Percentiles rank a stretch among this genome's conserved stretches.
Evolutionary conservation across 352 stramenopile genomes (phyloP).

Genomic region (Phytopythium montanum): DNA sequence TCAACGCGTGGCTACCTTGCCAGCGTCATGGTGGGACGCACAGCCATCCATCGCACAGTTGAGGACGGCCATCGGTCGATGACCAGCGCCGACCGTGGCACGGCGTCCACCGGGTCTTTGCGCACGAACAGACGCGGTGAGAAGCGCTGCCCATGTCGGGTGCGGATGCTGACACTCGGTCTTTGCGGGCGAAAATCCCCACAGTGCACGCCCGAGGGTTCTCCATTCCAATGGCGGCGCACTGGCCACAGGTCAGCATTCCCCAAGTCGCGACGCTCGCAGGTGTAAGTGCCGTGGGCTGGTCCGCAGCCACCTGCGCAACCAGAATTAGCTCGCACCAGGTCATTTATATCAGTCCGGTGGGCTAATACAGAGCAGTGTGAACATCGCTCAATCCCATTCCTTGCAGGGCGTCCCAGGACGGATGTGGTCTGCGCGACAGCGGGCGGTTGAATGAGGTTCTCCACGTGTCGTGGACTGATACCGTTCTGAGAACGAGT

Average conservation of each 20-base stretch:
- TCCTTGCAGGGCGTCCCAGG: too few species aligned
- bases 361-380: neutral
- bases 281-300: neutral
- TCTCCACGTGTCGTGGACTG: too few species aligned
- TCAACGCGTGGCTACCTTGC: too few species aligned
- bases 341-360: constrained; percentile 9
- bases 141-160: too few species aligned
- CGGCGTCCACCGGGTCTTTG: neutral
- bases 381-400: neutral
- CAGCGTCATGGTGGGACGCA: too few species aligned
- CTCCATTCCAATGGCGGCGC: neutral
- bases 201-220: neutral
- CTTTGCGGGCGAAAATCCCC: too few species aligned
- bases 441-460: too few species aligned
- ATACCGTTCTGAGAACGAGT: too few species aligned
- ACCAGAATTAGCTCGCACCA: neutral
- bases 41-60: neutral
- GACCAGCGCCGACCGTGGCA: neutral
- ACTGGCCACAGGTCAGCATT: neutral
- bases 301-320: neutral
- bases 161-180: too few species aligned
- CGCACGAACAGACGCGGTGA: neutral
- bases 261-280: neutral
- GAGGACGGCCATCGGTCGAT: neutral
- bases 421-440: too few species aligned